Base-by-base conservation (phyloP, 2,329 filamentous ascomycete genomes). In the Trichoderma sp. region DNA sequence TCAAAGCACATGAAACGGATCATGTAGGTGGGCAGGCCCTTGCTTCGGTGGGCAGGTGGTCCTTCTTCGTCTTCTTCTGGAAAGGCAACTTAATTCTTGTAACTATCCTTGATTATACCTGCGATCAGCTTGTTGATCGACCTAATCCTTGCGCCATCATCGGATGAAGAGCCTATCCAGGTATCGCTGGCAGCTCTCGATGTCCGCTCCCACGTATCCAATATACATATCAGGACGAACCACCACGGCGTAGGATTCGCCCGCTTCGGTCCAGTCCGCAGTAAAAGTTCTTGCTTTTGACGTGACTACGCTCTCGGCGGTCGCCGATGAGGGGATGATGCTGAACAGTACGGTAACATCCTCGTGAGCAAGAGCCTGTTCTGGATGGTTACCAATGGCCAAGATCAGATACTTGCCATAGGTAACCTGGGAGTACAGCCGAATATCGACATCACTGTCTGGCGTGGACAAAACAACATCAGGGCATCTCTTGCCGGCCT, bases 151-250 rank as follows among this genome's bases (percentile, higher is more conserved):
- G 47, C 63, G 11, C 47, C 39, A 60, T 68, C 24, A 58, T 8
- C 65, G 65, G 65, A 60, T 60, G 36, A 68, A 68, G 32, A 77
- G 68, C 26, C 73, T 73, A 34, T 71, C 73, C 15, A 80, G 73
- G 73, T 82, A 82, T 32, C 73, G 66, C 47, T 73, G 75, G 74
- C 77, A 79, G n/a, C 76, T 77, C 5, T 74, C 72, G 21, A 65
- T 68, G 14, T 68, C 65, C 53, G 56, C 72, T 18, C 79, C 78
- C 21, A 82, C 80, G 66, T 77, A 79, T 15, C 81, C 82, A 72
- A 83, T 78, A 64, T 83, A 83, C 82, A 83, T 82, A 71, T 83
- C 82, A 15, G 82, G 82, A 14, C 81, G 77, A 24, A 83, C 79
- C 4, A 83, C 77, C 3, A 82, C 80, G 4, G 75, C 73, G 53